Evolutionary conservation across 345 rosid species (phyloP).

Genomic region (Hibiscus mutabilis): DNA sequence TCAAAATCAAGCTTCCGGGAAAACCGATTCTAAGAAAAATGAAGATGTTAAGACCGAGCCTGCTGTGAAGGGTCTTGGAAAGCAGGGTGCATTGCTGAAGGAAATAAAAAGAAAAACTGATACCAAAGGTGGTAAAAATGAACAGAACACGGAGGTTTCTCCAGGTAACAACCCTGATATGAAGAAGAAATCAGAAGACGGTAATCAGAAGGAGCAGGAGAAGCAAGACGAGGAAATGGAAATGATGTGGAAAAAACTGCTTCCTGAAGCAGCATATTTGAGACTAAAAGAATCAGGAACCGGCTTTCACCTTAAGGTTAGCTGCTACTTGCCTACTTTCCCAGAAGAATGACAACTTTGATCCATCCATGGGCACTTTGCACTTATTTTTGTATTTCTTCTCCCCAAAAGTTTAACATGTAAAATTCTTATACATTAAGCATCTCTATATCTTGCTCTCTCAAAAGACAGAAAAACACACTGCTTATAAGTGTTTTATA

Average conservation of each 20-base stretch:
- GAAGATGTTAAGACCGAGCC: constrained; percentile 77
- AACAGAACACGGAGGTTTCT: constrained; percentile 50
- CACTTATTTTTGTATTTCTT: constrained; percentile 1
- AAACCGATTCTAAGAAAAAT: constrained; percentile 56
- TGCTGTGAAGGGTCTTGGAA: constrained; percentile 90
- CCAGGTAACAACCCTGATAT: constrained; percentile 18
- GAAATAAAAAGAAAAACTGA: constrained; percentile 78
- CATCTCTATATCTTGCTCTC: not conserved
- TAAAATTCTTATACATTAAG: not conserved
- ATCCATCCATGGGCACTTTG: not conserved
- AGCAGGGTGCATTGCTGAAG: constrained; percentile 85
- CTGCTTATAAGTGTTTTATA: not conserved
- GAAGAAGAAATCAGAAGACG: constrained; percentile 39
- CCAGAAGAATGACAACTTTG: constrained; percentile 8
- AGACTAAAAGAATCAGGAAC: constrained; percentile 86
- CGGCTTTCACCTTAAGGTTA: constrained; percentile 90
- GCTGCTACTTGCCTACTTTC: constrained; percentile 7
- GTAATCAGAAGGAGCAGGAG: constrained; percentile 49
- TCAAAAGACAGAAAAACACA: not conserved
- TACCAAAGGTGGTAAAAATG: constrained; percentile 51
- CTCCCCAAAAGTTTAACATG: constrained; percentile 9
- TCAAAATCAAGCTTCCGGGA: constrained; percentile 82
- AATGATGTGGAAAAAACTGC: constrained; percentile 55
- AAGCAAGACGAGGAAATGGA: constrained; percentile 55
- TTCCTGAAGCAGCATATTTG: constrained; percentile 69